Base-by-base conservation (phyloP, 83 land plant species). In the Isoetes engelmannii region DNA sequence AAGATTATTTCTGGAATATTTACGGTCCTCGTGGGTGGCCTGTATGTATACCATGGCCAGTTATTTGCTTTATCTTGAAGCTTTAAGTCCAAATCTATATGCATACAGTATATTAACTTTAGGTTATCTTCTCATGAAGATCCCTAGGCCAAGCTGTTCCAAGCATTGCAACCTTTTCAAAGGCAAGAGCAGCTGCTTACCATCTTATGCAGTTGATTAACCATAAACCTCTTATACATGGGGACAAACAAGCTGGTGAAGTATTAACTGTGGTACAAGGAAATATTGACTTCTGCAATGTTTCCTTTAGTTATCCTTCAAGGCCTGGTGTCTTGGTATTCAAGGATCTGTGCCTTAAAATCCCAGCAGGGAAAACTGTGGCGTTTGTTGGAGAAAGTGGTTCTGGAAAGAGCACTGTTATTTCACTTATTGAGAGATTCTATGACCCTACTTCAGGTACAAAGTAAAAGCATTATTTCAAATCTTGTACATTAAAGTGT, bases 331-430 rank as follows among this genome's bases (percentile, higher is more conserved):
- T 86, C 0, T 65, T 86, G 42, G 77, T 89, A 66, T 86, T 89
- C 42, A 37, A 82, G 48, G 76, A 82, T 65, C 84, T 89, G 69
- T 86, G 85, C 4, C 68, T 89, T 12, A 75, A 73, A 74, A 80
- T 89, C 47, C 90, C 90, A 5, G 79, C 87, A 12, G 93, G 93
- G 42, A 89, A 83, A 75, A 86, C 90, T 5, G 77, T 82, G 57
- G 93, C 93, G 12, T 82, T 89, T 44, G 93, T 89, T 69, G 93
- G 93, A 28, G 87, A 85, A 4, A 89, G 93, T 74, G 93, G 93
- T 20, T 89, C 90, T 7, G 89, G 93, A 60, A 89, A 89, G 77
- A 89, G 93, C 71, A 89, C 90, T 53, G 87, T 86, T 70, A 84
- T 89, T 5, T 77, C 93, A 43, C 74, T 89, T 53, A 84, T 89